These are phyloP conservation scores for Bryoerythrophyllum caledonicum DNA, from an alignment of 225 moss, liverwort and hornwort genomes.

Conservation along the genomic window DNA sequence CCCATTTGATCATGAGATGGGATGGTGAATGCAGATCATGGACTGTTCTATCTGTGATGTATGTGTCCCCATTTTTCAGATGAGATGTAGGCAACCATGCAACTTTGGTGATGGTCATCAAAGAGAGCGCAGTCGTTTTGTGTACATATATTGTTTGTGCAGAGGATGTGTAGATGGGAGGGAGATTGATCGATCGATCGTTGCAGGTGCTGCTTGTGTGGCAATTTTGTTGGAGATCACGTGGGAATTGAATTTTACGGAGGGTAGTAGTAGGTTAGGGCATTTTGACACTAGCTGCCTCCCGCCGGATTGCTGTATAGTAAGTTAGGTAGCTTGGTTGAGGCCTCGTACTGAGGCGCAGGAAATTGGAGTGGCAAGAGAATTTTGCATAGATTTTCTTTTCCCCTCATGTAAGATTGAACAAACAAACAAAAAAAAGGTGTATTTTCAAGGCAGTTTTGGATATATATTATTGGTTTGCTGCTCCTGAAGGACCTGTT, in stretches of 20 bases:
- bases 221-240: constrained; percentile 26
- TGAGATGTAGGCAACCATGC: too few relatives aligned
- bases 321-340: constrained; percentile 18
- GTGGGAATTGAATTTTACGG: constrained; percentile 5
- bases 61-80: too few relatives aligned
- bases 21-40: background rate
- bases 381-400: background rate
- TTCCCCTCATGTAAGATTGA: constrained; percentile 22
- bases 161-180: constrained; percentile 24
- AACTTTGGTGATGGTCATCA: background rate
- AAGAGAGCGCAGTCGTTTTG: background rate
- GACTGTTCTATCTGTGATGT: background rate
- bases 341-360: background rate
- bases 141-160: constrained; percentile 18
- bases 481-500: too few relatives aligned
- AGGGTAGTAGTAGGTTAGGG: constrained; percentile 5
- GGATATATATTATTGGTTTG: too few relatives aligned
- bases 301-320: constrained; percentile 24
- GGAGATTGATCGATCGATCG: too few relatives aligned
- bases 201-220: constrained; percentile 5
- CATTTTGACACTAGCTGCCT: constrained; percentile 24
- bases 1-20: background rate
- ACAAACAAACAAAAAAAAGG: too few relatives aligned
- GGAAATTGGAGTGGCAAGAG: background rate
- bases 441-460: too few relatives aligned